phyloP scores from a whole-genome alignment of 2,329 filamentous ascomycete genomes.

The Clathrospora elynae region DNA sequence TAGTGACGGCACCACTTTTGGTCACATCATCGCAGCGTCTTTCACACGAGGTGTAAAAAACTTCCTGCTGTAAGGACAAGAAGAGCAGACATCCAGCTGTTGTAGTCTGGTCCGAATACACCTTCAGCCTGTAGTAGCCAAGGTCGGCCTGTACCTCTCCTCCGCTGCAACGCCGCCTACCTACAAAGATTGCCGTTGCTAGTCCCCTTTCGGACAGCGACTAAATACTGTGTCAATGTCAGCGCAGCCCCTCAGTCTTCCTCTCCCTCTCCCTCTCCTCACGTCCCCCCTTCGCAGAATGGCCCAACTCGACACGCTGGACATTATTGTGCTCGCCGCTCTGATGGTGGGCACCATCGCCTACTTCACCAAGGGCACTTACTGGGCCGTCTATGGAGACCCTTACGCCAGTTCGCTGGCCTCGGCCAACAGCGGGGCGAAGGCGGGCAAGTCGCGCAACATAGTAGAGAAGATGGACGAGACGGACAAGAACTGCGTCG shows the following conservation, averaged over 20 bases:
- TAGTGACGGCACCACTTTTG: conserved; percentile 35
- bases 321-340: conserved; percentile 85
- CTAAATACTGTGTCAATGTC: conserved; percentile 29
- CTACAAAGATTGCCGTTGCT: conserved; percentile 37
- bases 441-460: conserved; percentile 84
- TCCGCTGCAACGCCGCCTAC: conserved; percentile 16
- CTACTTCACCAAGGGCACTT: conserved; percentile 96
- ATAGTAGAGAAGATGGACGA: conserved; percentile 97
- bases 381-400: conserved; percentile 88
- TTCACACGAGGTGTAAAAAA: too few species aligned
- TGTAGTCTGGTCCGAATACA: too few species aligned
- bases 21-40: conserved; percentile 16
- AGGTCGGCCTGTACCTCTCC: too few species aligned
- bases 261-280: conserved; percentile 15
- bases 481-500: conserved; percentile 92
- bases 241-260: conserved; percentile 20
- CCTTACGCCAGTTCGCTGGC: conserved; percentile 80
- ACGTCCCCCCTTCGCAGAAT: conserved; percentile 59
- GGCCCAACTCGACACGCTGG: conserved; percentile 95
- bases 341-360: conserved; percentile 86
- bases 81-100: too few species aligned
- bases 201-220: conserved; percentile 33
- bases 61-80: too few species aligned
- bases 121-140: too few species aligned
- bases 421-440: conserved; percentile 67